These are phyloP conservation scores for Aquanectria penicillioides DNA, from an alignment of 2,329 filamentous ascomycete species.

Conservation along the genomic window DNA sequence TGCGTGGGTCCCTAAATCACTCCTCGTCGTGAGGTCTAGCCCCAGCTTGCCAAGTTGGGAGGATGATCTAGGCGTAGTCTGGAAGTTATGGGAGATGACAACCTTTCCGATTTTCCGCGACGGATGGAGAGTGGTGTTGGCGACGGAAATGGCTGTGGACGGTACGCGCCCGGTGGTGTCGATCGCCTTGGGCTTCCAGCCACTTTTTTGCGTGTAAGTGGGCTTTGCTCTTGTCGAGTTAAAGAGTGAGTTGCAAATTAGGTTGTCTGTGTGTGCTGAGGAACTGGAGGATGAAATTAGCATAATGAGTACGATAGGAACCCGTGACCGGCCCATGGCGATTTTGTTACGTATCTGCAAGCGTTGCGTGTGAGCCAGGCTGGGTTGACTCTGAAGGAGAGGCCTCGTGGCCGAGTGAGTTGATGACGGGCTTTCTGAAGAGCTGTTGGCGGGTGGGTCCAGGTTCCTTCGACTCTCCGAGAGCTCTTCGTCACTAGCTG, in stretches of 20 bases:
- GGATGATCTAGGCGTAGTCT: not conserved
- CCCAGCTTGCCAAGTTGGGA: not conserved
- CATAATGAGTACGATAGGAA: too few species aligned
- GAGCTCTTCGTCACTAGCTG: constrained; percentile 3
- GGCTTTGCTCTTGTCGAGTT: constrained; percentile 1
- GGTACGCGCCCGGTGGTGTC: constrained; percentile 8
- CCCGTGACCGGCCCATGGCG: not conserved
- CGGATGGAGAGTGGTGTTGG: not conserved
- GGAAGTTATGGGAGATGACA: constrained; percentile 1
- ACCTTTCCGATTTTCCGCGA: not conserved
- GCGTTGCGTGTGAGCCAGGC: not conserved
- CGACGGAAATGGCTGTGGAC: not conserved
- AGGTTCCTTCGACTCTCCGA: constrained; percentile 11
- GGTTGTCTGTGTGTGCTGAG: too few species aligned
- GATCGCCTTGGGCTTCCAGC: not conserved
- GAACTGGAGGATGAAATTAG: too few species aligned
- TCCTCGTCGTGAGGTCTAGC: constrained; percentile 12
- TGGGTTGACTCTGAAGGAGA: constrained; percentile 7
- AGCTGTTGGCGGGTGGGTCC: constrained; percentile 34
- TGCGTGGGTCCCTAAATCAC: constrained; percentile 30
- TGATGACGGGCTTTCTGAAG: constrained; percentile 32
- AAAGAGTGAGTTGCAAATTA: not conserved
- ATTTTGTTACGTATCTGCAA: constrained; percentile 7
- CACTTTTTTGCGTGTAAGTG: constrained; percentile 21
- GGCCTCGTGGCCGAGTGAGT: constrained; percentile 35